These are phyloP conservation scores for Pholiota microspora DNA, from an alignment of 768 basidiomycete species.

Conservation along the genomic window DNA sequence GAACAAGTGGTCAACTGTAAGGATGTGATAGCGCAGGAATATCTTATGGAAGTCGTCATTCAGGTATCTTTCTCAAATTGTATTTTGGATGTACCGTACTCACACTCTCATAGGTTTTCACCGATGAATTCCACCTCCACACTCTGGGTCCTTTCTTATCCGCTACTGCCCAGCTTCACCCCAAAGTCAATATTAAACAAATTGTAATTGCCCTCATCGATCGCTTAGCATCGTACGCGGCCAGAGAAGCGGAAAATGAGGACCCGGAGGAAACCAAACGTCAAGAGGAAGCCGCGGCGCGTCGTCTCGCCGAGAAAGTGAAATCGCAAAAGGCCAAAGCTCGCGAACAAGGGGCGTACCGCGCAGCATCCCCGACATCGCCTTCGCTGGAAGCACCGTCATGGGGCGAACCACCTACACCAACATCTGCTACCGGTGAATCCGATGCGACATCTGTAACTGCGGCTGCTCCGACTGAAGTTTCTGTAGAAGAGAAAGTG, in stretches of 20 bases:
- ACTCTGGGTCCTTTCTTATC: constrained; percentile 95
- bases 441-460: constrained; percentile 27
- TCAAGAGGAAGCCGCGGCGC: constrained; percentile 92
- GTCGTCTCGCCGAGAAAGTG: constrained; percentile 84
- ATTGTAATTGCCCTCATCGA: constrained; percentile 99
- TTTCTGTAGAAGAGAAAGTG: constrained; percentile 24
- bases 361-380: constrained; percentile 32
- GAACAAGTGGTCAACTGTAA: constrained; percentile 99
- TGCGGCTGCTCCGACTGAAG: constrained; percentile 23
- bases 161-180: constrained; percentile 94
- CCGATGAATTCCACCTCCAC: constrained; percentile 97
- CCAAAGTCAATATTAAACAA: constrained; percentile 97
- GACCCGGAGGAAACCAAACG: constrained; percentile 91
- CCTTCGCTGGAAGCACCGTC: constrained; percentile 36
- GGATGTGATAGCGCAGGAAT: constrained; percentile 98
- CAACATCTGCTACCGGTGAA: constrained; percentile 33
- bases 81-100: neutral
- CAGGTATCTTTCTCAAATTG: constrained; percentile 57
- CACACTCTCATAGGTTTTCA: constrained; percentile 72
- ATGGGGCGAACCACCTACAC: constrained; percentile 40
- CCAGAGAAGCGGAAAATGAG: constrained; percentile 95
- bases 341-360: constrained; percentile 47
- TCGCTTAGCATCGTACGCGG: constrained; percentile 92
- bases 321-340: constrained; percentile 65
- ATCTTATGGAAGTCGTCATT: constrained; percentile 99